A percentile compares a stretch with the other conserved stretches of the same genome.
Evolutionary conservation across 2,329 filamentous ascomycete species (phyloP).

Genomic region (Clarireedia hainanense): DNA sequence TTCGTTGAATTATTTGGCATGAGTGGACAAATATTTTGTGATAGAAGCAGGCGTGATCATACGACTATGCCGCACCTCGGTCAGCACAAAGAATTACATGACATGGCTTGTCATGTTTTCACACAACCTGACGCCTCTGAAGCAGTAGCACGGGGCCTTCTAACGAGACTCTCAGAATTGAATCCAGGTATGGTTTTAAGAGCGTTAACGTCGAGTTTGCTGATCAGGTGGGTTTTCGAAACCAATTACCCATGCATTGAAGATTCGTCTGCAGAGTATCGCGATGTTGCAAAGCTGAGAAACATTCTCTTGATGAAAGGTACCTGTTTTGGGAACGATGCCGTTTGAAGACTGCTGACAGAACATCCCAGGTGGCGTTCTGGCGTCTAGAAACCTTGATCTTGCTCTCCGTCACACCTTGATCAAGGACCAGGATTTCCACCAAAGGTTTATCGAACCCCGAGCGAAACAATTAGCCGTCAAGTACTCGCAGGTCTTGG

Average conservation of each 20-base stretch:
- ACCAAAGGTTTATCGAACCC: not conserved
- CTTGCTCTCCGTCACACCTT: constrained; percentile 2
- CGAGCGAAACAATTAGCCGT: constrained; percentile 2
- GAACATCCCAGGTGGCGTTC: constrained; percentile 3
- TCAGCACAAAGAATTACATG: not conserved
- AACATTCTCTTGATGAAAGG: constrained; percentile 2
- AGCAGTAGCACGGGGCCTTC: not conserved
- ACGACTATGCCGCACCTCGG: not conserved
- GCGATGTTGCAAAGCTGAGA: not conserved
- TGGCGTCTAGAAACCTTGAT: constrained; percentile 11
- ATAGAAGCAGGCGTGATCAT: not conserved
- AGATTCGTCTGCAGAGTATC: not conserved
- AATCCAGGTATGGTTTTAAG: not conserved
- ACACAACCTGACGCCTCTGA: too few species aligned
- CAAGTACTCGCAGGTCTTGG: constrained; percentile 8
- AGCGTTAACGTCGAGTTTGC: constrained; percentile 1
- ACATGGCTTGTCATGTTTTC: not conserved
- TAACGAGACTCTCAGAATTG: not conserved
- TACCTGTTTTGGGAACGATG: not conserved
- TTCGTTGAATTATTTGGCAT: not conserved
- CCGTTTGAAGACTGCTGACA: not conserved
- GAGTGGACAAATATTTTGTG: not conserved
- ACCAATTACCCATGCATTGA: constrained; percentile 10
- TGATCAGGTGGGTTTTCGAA: constrained; percentile 12
- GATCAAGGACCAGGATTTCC: constrained; percentile 2